These are phyloP conservation scores for Hansenula sp. DNA, from an alignment of 1,139 yeast genomes.

Conservation along the genomic window DNA sequence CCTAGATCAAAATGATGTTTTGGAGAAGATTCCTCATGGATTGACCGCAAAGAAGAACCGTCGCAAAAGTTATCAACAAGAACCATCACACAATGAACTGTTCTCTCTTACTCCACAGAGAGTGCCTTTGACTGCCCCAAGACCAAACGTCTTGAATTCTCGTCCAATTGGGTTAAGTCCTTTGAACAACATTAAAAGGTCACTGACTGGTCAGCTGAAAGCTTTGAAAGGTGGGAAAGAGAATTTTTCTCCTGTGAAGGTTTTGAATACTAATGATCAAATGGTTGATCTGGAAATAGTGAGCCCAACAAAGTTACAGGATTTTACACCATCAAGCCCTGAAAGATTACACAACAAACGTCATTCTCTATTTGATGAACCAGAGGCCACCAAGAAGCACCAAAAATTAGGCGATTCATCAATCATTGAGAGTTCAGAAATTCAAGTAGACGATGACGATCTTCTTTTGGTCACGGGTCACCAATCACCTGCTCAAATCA, in stretches of 20 bases:
- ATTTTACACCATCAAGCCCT: constrained; percentile 9
- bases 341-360: constrained; percentile 10
- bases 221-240: constrained; percentile 14
- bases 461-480: background rate
- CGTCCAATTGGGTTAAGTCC: constrained; percentile 12
- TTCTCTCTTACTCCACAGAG: constrained; percentile 22
- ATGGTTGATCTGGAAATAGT: no score
- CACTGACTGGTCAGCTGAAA: constrained; percentile 14
- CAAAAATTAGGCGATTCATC: constrained; percentile 9
- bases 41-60: constrained; percentile 35
- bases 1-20: constrained; percentile 6
- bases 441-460: constrained; percentile 1
- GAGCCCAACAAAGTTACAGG: no score
- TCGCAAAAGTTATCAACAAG: constrained; percentile 24
- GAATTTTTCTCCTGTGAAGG: constrained; percentile 8
- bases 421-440: constrained; percentile 11
- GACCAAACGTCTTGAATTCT: constrained; percentile 24
- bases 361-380: constrained; percentile 9
- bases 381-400: constrained; percentile 3
- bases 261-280: no score
- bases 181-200: constrained; percentile 17
- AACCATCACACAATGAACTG: background rate
- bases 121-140: constrained; percentile 37
- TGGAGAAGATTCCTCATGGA: constrained; percentile 44
- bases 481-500: background rate